phyloP scores from a whole-genome alignment of 768 basidiomycete species.

The Chalciporus pseudorubinellus region DNA sequence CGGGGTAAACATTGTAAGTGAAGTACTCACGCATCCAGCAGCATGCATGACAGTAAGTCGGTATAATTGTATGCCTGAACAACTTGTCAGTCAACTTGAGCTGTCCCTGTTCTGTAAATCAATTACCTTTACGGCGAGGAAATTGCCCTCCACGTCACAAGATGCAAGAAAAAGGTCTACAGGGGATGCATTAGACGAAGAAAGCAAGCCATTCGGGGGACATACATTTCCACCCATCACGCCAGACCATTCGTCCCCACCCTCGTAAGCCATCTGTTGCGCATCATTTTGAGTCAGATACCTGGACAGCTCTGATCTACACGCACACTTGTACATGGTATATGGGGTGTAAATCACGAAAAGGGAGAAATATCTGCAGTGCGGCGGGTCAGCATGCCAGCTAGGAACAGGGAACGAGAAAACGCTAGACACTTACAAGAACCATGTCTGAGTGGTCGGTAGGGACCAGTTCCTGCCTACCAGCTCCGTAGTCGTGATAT shows the following conservation, averaged over 20 bases:
- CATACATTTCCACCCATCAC: conserved; percentile 88
- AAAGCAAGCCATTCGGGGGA: not conserved
- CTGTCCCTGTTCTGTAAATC: not conserved
- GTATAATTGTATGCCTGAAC: conserved; percentile 79
- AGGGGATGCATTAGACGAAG: conserved; percentile 3
- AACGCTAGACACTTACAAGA: conserved; percentile 54
- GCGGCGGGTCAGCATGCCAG: not conserved
- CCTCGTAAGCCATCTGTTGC: conserved; percentile 74
- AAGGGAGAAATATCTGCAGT: conserved; percentile 69
- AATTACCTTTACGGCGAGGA: conserved; percentile 71
- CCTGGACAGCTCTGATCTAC: not conserved
- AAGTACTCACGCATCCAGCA: conserved; percentile 73
- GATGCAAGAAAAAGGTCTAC: conserved; percentile 74
- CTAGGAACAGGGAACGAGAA: not conserved
- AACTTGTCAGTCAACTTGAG: not conserved
- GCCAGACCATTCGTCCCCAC: conserved; percentile 69
- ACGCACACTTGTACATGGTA: conserved; percentile 82
- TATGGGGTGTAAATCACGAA: conserved; percentile 81
- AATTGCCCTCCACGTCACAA: conserved; percentile 88
- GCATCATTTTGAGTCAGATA: not conserved
- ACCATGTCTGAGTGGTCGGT: conserved; percentile 81
- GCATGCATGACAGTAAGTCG: conserved; percentile 84
- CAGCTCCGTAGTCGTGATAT: conserved; percentile 81
- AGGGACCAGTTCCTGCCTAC: conserved; percentile 65
- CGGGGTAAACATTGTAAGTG: not conserved